Evolutionary conservation across 208 protist genomes (phyloP).

Genomic region (Leishmania major): DNA sequence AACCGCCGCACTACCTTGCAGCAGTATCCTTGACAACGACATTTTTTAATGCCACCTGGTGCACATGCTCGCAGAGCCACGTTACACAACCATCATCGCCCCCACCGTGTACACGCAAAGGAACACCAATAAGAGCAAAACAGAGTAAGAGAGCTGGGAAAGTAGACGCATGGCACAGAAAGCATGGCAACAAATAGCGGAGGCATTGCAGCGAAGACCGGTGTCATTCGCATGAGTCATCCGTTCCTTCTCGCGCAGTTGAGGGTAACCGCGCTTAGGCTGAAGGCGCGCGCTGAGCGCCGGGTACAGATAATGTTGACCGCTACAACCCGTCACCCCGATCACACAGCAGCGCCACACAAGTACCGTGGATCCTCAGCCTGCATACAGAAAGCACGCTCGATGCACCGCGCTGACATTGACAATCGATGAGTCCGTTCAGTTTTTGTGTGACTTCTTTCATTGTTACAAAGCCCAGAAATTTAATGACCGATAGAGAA

Average conservation of each 20-base stretch:
- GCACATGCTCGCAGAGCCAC: neutral
- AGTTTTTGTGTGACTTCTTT: neutral
- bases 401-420: neutral
- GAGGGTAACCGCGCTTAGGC: neutral
- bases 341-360: neutral
- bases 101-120: neutral
- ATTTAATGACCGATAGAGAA: neutral
- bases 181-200: neutral
- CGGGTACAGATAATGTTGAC: neutral
- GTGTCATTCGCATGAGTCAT: neutral
- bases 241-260: neutral
- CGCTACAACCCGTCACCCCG: neutral
- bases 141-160: neutral
- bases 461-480: neutral
- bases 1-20: neutral
- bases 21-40: neutral
- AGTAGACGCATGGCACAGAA: neutral
- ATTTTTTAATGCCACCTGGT: neutral
- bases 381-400: neutral
- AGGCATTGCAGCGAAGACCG: neutral
- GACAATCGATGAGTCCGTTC: too few species aligned
- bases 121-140: conserved; percentile 17
- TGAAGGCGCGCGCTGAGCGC: neutral
- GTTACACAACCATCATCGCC: neutral
- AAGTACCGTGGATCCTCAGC: neutral